These are phyloP conservation scores for Citrus mangshanensis DNA, from an alignment of 345 rosid species.

Conservation along the genomic window DNA sequence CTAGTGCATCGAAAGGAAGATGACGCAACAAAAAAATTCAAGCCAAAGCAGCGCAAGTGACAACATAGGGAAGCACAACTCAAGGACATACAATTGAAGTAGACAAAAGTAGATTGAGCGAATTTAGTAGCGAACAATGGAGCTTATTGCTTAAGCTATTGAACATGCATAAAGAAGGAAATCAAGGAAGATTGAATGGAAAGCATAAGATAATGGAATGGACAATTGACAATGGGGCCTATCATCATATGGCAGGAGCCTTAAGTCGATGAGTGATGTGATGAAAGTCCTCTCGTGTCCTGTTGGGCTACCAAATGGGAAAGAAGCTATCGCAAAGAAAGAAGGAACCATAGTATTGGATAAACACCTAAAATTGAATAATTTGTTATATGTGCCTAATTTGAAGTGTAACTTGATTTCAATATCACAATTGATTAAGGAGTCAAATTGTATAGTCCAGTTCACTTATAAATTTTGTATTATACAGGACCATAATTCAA, in stretches of 20 bases:
- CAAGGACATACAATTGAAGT: no score
- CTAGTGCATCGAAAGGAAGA: no score
- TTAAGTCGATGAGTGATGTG: not conserved
- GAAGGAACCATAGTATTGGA: not conserved
- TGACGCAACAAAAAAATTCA: no score
- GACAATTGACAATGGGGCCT: slow-evolving; percentile 5
- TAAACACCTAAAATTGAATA: not conserved
- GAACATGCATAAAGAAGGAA: no score
- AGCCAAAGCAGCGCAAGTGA: no score
- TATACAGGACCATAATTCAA: not conserved
- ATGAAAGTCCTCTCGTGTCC: not conserved
- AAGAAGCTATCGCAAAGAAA: not conserved
- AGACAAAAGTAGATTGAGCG: no score
- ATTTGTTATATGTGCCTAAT: slow-evolving; percentile 1
- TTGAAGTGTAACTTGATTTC: not conserved
- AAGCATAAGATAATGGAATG: not conserved
- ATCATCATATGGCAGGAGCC: slow-evolving; percentile 1
- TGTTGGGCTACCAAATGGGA: not conserved
- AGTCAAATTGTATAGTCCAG: not conserved
- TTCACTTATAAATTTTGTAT: slow-evolving; percentile 6
- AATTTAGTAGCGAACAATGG: no score
- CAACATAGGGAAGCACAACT: fast-evolving
- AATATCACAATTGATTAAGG: slow-evolving; percentile 2
- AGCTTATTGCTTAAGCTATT: no score
- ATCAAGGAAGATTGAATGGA: no score